phyloP scores from a whole-genome alignment of 345 rosid species.

The Chamaenerion angustifolium region DNA sequence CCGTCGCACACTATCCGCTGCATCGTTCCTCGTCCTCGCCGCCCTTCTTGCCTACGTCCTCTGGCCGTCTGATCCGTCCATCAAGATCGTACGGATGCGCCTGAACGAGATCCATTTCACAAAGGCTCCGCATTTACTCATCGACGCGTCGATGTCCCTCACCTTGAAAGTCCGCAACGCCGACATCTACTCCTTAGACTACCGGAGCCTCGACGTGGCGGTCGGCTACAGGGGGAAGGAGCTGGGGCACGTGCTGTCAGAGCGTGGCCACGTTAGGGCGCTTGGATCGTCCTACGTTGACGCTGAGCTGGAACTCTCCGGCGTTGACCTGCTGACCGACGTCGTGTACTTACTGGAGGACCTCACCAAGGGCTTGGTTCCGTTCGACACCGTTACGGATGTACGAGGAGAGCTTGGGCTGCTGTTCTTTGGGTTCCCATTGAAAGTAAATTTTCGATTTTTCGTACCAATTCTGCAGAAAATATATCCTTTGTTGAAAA shows the following conservation, averaged over 20 bases:
- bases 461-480: not conserved
- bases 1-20: slow-evolving; percentile 16
- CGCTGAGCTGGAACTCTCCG: slow-evolving; percentile 47
- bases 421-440: slow-evolving; percentile 38
- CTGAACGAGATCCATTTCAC: slow-evolving; percentile 37
- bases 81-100: slow-evolving; percentile 38
- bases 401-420: slow-evolving; percentile 50
- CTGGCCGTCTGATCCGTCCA: slow-evolving; percentile 70
- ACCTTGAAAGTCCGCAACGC: slow-evolving; percentile 47
- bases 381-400: slow-evolving; percentile 37
- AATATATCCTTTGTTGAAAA: not conserved
- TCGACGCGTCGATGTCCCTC: slow-evolving; percentile 43
- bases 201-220: slow-evolving; percentile 34
- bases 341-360: slow-evolving; percentile 35
- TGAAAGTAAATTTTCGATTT: slow-evolving; percentile 30
- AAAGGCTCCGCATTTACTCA: slow-evolving; percentile 23
- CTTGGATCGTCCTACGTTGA: slow-evolving; percentile 45
- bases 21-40: slow-evolving; percentile 22
- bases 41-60: slow-evolving; percentile 21
- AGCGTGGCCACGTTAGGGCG: slow-evolving; percentile 48
- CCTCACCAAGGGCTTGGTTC: slow-evolving; percentile 24
- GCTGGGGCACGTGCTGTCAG: slow-evolving; percentile 56
- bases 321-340: slow-evolving; percentile 45
- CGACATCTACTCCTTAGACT: slow-evolving; percentile 62
- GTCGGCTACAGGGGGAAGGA: slow-evolving; percentile 51